Conservation (phyloP, 257 asterid genomes). For the Rhazya stricta region DNA sequence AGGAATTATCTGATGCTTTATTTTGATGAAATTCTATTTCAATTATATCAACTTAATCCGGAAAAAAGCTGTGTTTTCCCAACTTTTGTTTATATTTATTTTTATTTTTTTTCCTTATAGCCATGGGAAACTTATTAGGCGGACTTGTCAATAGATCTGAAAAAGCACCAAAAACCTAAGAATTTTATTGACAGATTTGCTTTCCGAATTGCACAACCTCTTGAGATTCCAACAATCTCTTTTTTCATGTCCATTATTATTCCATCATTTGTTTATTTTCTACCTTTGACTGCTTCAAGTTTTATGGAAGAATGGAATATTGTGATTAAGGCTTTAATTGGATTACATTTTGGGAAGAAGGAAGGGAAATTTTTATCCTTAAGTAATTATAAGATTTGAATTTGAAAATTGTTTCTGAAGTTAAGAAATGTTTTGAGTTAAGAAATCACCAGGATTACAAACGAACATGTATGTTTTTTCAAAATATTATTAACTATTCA, state of each 20-base stretch:
- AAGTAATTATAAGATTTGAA: too few relatives aligned
- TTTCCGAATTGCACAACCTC: slow-evolving; percentile 65
- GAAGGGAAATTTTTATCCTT: too few relatives aligned
- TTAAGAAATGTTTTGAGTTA: too few relatives aligned
- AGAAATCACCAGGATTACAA: too few relatives aligned
- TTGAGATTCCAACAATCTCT: slow-evolving; percentile 75
- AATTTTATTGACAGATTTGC: slow-evolving; percentile 68
- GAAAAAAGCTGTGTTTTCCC: background rate
- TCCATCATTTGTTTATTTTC: background rate
- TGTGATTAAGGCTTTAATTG: background rate
- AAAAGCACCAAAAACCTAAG: slow-evolving; percentile 76
- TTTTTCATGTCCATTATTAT: slow-evolving; percentile 53
- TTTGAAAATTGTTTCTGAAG: too few relatives aligned
- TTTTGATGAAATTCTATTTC: background rate
- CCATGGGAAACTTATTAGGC: slow-evolving; percentile 86
- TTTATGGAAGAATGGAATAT: background rate
- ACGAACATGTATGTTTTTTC: too few relatives aligned
- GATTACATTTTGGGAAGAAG: too few relatives aligned
- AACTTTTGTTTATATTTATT: background rate
- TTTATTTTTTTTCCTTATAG: slow-evolving; percentile 43
- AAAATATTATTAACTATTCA: too few relatives aligned
- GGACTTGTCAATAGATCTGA: slow-evolving; percentile 62
- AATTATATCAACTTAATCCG: background rate
- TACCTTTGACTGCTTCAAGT: background rate
- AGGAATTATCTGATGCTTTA: background rate